phyloP scores from a whole-genome alignment of 164 flowering plant species.

The Sextonia rubra region DNA sequence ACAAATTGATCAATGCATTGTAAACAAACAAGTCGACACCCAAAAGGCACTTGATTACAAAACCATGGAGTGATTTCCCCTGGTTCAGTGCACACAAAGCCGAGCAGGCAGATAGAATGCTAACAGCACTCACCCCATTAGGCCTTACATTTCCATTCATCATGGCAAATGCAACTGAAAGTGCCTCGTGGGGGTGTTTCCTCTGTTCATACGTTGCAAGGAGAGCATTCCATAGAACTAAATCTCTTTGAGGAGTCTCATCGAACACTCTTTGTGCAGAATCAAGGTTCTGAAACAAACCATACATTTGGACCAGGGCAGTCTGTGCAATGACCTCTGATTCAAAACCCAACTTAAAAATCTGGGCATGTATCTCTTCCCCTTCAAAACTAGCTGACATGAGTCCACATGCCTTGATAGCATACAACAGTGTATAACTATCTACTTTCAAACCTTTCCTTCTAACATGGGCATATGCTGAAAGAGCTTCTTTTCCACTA shows the following conservation, averaged over 20 bases:
- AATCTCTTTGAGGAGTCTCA: conserved; percentile 30
- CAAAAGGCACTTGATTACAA: conserved; percentile 18
- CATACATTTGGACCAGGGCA: conserved; percentile 27
- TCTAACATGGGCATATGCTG: conserved; percentile 27
- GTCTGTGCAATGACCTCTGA: conserved; percentile 27
- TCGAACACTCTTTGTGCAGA: conserved; percentile 25
- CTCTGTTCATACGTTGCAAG: conserved; percentile 24
- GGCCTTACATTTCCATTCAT: conserved; percentile 15
- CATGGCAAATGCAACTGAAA: conserved; percentile 18
- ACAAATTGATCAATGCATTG: conserved; percentile 36
- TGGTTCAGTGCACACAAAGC: conserved; percentile 15
- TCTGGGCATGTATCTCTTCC: conserved; percentile 24
- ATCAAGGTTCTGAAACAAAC: conserved; percentile 19
- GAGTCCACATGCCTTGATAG: conserved; percentile 29
- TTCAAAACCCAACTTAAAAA: conserved; percentile 31
- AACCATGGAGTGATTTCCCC: conserved; percentile 31
- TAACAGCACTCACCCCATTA: conserved; percentile 27
- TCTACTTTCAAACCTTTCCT: conserved; percentile 21
- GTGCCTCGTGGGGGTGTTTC: conserved; percentile 16
- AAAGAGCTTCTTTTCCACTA: conserved; percentile 23
- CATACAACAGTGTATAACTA: conserved; percentile 27
- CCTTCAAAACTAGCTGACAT: conserved; percentile 13
- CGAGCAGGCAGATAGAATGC: conserved; percentile 36
- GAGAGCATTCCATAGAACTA: conserved; percentile 32
- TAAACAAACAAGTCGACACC: conserved; percentile 24